phyloP scores from a whole-genome alignment of 371 early-diverging fungal species.

The Thermomucor indicae-seudaticae region DNA sequence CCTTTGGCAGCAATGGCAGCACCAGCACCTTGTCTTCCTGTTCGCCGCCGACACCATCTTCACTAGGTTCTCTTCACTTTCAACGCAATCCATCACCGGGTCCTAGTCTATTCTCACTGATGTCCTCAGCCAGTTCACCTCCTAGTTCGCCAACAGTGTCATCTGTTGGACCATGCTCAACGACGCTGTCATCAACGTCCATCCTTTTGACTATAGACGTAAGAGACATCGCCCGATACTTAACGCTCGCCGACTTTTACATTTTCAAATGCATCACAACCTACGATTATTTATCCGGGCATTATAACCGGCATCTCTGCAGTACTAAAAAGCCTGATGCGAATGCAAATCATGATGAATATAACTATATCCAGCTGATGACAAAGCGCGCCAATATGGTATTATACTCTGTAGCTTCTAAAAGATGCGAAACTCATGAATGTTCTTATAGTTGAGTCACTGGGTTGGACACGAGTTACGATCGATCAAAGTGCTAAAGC shows the following conservation, averaged over 20 bases:
- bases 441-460: constrained; percentile 14
- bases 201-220: constrained; percentile 12
- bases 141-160: constrained; percentile 27
- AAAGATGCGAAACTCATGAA: no score
- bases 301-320: constrained; percentile 15
- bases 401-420: neutral
- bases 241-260: constrained; percentile 42
- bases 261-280: constrained; percentile 35
- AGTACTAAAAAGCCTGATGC: neutral
- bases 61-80: constrained; percentile 1
- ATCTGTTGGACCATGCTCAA: neutral
- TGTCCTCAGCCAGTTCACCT: constrained; percentile 22
- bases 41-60: constrained; percentile 9
- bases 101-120: constrained; percentile 21
- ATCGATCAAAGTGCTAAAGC: constrained; percentile 13
- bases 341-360: neutral
- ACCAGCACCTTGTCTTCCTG: neutral
- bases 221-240: constrained; percentile 29
- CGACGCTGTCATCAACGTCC: neutral
- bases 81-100: constrained; percentile 19
- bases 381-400: constrained; percentile 36
- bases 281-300: constrained; percentile 29
- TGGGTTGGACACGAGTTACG: constrained; percentile 29
- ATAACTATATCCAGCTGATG: constrained; percentile 28
- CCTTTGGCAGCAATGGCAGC: constrained; percentile 4